phyloP scores from a whole-genome alignment of 768 basidiomycete species.

The Atractiella rhizophila region DNA sequence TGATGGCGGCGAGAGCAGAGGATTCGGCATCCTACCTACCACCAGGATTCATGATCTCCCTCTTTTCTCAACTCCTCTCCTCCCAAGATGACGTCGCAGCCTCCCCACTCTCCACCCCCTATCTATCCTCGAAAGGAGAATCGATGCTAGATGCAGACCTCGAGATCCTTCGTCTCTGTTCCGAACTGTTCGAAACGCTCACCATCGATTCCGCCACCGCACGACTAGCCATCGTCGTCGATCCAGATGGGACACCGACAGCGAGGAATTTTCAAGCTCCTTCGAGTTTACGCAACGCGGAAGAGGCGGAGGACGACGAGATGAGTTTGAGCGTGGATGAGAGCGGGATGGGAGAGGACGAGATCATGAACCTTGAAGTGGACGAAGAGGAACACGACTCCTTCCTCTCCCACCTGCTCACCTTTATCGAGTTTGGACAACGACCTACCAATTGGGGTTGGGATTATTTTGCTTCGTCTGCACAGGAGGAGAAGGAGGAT shows the following conservation, averaged over 20 bases:
- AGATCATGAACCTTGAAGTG: too few relatives aligned
- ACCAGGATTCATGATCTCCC: too few relatives aligned
- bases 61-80: too few relatives aligned
- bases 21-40: too few relatives aligned
- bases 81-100: too few relatives aligned
- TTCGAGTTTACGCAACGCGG: too few relatives aligned
- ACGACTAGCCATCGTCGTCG: constrained; percentile 4
- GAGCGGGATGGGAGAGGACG: too few relatives aligned
- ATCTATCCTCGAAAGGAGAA: too few relatives aligned
- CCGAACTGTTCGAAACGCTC: constrained; percentile 10
- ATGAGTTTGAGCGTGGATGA: too few relatives aligned
- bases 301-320: too few relatives aligned
- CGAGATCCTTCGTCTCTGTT: constrained; percentile 8
- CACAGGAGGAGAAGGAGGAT: neutral
- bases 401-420: constrained; percentile 8
- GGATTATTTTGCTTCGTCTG: neutral
- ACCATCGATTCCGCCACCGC: neutral
- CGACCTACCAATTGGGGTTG: constrained; percentile 12
- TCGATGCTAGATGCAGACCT: constrained; percentile 8
- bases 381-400: neutral
- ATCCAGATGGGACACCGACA: neutral
- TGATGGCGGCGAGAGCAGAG: too few relatives aligned
- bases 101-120: too few relatives aligned
- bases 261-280: neutral
- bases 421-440: constrained; percentile 6